Evolutionary conservation across 192 early-diverging fungal genomes (phyloP).

Genomic region (Haplosporangium gracile): DNA sequence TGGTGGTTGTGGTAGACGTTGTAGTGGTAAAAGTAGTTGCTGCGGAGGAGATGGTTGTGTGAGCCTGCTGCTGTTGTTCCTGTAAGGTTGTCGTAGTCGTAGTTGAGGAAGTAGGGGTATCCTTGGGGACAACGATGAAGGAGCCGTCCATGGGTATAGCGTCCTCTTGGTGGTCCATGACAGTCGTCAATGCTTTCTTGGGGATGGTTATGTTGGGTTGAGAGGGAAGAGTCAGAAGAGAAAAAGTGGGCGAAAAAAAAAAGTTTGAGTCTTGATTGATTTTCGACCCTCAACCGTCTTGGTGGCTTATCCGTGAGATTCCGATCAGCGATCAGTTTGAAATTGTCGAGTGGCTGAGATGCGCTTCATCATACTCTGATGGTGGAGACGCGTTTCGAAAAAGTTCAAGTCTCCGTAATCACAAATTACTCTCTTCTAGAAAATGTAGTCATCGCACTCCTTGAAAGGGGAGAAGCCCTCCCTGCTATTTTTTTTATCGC

Average conservation of each 20-base stretch:
- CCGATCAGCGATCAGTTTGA: neutral
- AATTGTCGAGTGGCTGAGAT: neutral
- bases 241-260: neutral
- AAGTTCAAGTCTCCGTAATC: too few species aligned
- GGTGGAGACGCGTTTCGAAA: too few species aligned
- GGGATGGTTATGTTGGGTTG: neutral
- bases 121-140: slow-evolving; percentile 20
- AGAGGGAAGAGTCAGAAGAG: neutral
- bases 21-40: neutral
- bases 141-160: slow-evolving; percentile 15
- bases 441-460: too few species aligned
- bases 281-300: neutral
- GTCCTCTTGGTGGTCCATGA: slow-evolving; percentile 20
- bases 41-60: neutral
- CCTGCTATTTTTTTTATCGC: too few species aligned
- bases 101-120: slow-evolving; percentile 2
- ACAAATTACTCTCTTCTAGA: too few species aligned
- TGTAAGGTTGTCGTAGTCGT: neutral
- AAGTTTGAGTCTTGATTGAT: neutral
- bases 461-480: too few species aligned
- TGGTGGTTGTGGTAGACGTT: neutral
- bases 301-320: neutral
- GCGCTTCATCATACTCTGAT: neutral
- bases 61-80: neutral
- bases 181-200: neutral